phyloP scores from a whole-genome alignment of 2,329 filamentous ascomycete species.

The Diplodia seriata region DNA sequence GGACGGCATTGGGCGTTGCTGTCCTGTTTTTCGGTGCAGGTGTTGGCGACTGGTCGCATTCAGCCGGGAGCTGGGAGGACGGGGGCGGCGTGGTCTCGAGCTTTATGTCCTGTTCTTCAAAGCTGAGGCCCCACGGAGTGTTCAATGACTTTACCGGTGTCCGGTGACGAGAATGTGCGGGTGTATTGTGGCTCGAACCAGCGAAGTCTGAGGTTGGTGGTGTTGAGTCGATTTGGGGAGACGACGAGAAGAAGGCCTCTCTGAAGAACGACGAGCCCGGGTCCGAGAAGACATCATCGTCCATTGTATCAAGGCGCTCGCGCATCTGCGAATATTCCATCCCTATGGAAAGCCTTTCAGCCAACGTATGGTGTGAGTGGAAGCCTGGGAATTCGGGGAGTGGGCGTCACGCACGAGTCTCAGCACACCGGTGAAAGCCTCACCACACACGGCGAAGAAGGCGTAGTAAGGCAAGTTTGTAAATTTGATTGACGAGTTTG shows the following conservation, averaged over 20 bases:
- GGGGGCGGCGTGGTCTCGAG: slow-evolving; percentile 9
- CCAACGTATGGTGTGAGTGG: background rate
- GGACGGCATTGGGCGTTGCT: slow-evolving; percentile 5
- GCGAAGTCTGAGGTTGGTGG: slow-evolving; percentile 9
- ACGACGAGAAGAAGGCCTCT: background rate
- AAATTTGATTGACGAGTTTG: background rate
- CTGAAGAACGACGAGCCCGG: slow-evolving; percentile 9
- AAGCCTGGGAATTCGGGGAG: background rate
- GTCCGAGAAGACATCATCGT: slow-evolving; percentile 8
- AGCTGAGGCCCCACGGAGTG: slow-evolving; percentile 6
- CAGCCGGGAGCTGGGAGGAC: slow-evolving; percentile 8
- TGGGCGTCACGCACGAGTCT: background rate
- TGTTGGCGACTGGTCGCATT: background rate
- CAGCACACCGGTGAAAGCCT: background rate
- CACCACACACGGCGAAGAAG: background rate
- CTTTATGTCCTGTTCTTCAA: background rate
- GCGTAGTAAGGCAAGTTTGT: background rate
- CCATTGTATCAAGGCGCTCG: background rate
- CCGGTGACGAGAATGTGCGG: background rate
- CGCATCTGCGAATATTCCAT: slow-evolving; percentile 8
- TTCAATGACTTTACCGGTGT: background rate
- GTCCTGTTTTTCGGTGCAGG: background rate
- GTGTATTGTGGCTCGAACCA: background rate
- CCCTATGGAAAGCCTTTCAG: background rate
- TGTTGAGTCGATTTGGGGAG: slow-evolving; percentile 3